Evolutionary conservation across 2,329 filamentous ascomycete genomes (phyloP).

Genomic region (Colletotrichum acutatum): DNA sequence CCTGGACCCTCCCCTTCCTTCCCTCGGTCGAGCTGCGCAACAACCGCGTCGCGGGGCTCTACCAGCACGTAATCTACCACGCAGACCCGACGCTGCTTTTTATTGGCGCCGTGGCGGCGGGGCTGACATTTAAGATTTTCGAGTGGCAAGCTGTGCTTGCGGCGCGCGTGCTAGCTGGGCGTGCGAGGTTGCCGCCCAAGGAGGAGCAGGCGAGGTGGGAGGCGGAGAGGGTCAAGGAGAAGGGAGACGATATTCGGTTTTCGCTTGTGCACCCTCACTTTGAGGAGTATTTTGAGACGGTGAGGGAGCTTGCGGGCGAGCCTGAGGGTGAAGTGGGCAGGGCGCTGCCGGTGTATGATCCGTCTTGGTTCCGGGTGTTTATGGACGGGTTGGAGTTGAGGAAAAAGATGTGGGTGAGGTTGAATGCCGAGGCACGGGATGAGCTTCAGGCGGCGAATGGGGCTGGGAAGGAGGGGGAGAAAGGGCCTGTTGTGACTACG

Average conservation of each 20-base stretch:
- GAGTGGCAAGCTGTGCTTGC: constrained; percentile 75
- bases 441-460: background rate
- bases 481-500: constrained; percentile 5
- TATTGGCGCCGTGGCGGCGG: constrained; percentile 66
- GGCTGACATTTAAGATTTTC: constrained; percentile 75
- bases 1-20: constrained; percentile 71
- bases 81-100: constrained; percentile 67
- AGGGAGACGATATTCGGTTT: constrained; percentile 68
- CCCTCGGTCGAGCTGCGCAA: constrained; percentile 61
- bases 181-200: constrained; percentile 59
- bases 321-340: constrained; percentile 55
- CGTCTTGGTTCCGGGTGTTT: constrained; percentile 61
- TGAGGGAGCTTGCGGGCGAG: constrained; percentile 61
- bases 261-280: constrained; percentile 70
- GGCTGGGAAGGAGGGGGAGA: background rate
- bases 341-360: constrained; percentile 54
- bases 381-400: constrained; percentile 65
- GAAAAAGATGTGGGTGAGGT: constrained; percentile 67
- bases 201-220: constrained; percentile 68
- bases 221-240: constrained; percentile 59
- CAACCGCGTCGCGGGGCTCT: constrained; percentile 66
- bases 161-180: constrained; percentile 67
- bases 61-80: constrained; percentile 67
- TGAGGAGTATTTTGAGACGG: constrained; percentile 71
- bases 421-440: constrained; percentile 50